These are phyloP conservation scores for Jatropha podagrica DNA, from an alignment of 441 rosid genomes.

Conservation along the genomic window DNA sequence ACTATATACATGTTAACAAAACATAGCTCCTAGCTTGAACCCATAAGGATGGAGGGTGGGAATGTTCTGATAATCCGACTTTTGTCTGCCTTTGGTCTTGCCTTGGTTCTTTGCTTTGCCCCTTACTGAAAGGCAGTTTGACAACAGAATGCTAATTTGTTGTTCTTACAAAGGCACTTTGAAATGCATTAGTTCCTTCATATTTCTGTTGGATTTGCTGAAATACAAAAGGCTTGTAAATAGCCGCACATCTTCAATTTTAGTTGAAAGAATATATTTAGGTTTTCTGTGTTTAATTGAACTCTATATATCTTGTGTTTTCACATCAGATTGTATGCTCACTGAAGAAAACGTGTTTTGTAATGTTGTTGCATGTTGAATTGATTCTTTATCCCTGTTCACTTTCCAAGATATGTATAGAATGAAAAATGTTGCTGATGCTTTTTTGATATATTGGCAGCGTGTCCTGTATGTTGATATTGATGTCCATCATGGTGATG, in stretches of 20 bases:
- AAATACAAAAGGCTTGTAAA: neutral
- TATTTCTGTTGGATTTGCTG: neutral
- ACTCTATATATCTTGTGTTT: neutral
- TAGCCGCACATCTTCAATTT: neutral
- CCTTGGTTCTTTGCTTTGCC: too few species aligned
- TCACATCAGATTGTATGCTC: neutral
- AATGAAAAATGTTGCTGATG: constrained; percentile 12
- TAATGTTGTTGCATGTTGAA: neutral
- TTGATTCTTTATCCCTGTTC: neutral
- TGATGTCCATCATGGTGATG: constrained; percentile 98
- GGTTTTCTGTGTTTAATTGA: neutral
- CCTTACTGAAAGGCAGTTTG: too few species aligned
- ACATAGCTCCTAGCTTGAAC: too few species aligned
- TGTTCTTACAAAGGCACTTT: neutral
- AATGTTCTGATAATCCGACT: too few species aligned
- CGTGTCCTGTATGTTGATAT: constrained; percentile 92
- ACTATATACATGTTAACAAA: too few species aligned
- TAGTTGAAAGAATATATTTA: neutral
- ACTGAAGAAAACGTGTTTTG: neutral
- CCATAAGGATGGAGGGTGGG: too few species aligned
- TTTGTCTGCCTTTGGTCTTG: too few species aligned
- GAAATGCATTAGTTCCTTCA: neutral
- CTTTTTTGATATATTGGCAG: constrained; percentile 43
- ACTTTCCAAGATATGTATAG: neutral
- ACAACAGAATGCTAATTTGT: neutral